Conservation (phyloP, 441 rosid genomes). For the Brassica balearica region DNA sequence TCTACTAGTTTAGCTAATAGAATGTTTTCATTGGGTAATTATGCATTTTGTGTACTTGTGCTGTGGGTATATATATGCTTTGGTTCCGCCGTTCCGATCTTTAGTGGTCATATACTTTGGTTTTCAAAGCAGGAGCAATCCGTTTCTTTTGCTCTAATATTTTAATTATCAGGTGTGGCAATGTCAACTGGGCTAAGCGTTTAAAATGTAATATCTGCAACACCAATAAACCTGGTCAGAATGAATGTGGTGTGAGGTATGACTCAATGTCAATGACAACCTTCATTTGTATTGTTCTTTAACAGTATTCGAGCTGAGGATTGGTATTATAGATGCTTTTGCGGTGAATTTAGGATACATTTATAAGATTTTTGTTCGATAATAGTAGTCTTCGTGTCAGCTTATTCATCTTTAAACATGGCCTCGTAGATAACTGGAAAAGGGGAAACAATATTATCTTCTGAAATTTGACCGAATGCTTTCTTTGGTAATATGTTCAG, state of each 20-base stretch:
- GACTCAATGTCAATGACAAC: too few species aligned
- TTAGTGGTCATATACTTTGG: neutral
- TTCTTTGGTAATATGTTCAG: neutral
- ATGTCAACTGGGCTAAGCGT: slow-evolving; percentile 98
- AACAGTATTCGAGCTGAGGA: neutral
- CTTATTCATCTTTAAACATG: slow-evolving; percentile 1
- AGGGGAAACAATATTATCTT: neutral
- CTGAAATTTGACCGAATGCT: neutral
- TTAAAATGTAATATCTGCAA: slow-evolving; percentile 91
- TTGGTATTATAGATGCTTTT: neutral
- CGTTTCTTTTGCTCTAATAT: slow-evolving; percentile 1
- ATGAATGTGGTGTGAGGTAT: too few species aligned
- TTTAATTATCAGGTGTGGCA: slow-evolving; percentile 77
- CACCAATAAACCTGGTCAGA: slow-evolving; percentile 51
- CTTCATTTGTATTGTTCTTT: neutral
- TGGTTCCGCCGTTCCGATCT: neutral
- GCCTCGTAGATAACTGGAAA: slow-evolving; percentile 3
- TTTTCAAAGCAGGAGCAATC: neutral
- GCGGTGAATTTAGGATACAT: neutral
- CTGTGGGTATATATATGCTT: slow-evolving; percentile 1
- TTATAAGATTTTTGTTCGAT: neutral
- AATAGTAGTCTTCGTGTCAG: neutral
- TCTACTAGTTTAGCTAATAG: slow-evolving; percentile 6
- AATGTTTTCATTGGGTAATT: slow-evolving; percentile 2
- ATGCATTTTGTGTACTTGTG: neutral